Conservation (phyloP, 1,284 basidiomycete genomes). For the Sutorius eximius region DNA sequence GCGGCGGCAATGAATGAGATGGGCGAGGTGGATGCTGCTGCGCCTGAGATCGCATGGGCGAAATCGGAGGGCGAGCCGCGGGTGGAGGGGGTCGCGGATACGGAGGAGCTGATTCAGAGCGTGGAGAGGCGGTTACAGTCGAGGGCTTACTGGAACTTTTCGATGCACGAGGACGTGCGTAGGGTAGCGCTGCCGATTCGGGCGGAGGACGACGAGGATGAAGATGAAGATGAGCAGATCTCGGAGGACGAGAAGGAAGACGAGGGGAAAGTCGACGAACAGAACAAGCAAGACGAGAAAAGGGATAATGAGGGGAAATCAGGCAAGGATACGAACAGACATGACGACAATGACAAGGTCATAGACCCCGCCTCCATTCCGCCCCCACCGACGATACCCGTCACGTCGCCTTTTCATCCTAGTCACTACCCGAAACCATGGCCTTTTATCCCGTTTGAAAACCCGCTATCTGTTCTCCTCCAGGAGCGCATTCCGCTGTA, state of each 20-base stretch:
- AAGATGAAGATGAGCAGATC: background rate
- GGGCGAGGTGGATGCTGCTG: slow-evolving; percentile 37
- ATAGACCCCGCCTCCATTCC: background rate
- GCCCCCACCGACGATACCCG: slow-evolving; percentile 4
- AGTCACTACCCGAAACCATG: slow-evolving; percentile 38
- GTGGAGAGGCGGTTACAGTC: slow-evolving; percentile 10
- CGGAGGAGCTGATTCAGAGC: slow-evolving; percentile 26
- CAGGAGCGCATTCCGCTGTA: slow-evolving; percentile 35
- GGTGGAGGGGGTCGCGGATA: slow-evolving; percentile 31
- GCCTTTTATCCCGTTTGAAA: slow-evolving; percentile 33
- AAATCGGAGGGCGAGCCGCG: slow-evolving; percentile 40
- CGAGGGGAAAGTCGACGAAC: background rate
- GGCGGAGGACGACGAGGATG: background rate
- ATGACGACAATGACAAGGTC: background rate
- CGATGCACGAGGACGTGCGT: background rate
- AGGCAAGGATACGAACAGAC: background rate
- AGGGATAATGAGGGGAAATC: background rate
- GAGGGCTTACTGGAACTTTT: background rate
- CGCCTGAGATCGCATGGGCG: slow-evolving; percentile 38
- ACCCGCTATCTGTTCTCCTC: slow-evolving; percentile 21
- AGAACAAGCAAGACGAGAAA: background rate
- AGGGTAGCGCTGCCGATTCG: background rate
- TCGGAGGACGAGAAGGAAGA: too few species aligned
- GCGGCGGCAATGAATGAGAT: slow-evolving; percentile 34
- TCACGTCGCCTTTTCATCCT: slow-evolving; percentile 27